Evolutionary conservation across 2,329 filamentous ascomycete genomes (phyloP), one percentile per base, ranked within the genome.

Genomic region (Periconia sp.): DNA sequence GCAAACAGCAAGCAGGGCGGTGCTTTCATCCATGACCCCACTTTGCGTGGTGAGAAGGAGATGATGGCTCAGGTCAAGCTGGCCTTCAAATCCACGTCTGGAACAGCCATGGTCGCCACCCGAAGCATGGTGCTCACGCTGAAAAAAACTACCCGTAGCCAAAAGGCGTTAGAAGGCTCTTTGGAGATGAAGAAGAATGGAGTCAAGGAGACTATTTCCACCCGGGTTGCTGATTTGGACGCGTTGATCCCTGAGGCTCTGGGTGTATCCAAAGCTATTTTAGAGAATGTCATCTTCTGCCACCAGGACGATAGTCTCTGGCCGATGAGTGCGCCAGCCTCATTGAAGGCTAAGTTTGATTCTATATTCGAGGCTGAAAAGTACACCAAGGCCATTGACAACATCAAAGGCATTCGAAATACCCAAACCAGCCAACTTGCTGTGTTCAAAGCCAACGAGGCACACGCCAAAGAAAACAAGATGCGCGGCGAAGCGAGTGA

Each of bases 281-380:
- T 99, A 23, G 92, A 97, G 61, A 89, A 89, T 54, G 94, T 99
- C 71, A 97, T 99, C 62, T 99, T 99, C 76, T 99, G 94, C 72
- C 94, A 99, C 69, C 94, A 99, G 70, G 94, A 99, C 71, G 94
- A 99, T 62, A 97, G 93, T 23, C 76, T 97, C 27, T 99, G 94
- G 94, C 94, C 94, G 0, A 87, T 99, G 82, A 95, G 91, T 69
- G 91, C 96, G 66, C 91, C 94, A 0, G 79, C 84, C 0, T 85
- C 85, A 0, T 79, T 99, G 47, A 99, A 99, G 76, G 95, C 95
- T 73, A 89, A 87, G 49, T 99, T 99, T 56, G 94, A 99, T 69
- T 91, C 96, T 70, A 99, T 99, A 11, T 99, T 99, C 62, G 94
- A 97, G 75, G 94, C 94, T 1, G 81, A 91, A 75, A 97, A 96